Conservation (phyloP, 139 green algal genomes). For the Penium margaritaceum region DNA sequence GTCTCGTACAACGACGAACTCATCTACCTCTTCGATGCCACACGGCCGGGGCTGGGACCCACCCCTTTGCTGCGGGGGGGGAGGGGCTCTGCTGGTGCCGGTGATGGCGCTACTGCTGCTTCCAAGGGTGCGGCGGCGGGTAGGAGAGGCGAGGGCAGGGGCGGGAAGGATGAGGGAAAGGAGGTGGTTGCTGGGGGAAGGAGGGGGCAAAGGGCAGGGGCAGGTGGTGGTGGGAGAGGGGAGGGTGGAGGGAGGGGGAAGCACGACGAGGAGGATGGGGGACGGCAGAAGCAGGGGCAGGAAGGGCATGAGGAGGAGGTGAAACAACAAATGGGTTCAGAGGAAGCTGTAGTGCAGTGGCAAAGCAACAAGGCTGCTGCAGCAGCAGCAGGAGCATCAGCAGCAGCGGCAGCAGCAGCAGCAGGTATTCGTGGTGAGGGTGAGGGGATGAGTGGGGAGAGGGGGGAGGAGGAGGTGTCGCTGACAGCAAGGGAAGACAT, state of each 20-base stretch:
- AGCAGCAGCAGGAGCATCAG: no score
- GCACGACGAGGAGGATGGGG: background rate
- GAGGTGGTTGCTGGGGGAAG: background rate
- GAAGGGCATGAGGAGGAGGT: background rate
- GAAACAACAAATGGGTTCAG: no score
- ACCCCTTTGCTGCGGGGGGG: no score
- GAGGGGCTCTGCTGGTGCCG: background rate
- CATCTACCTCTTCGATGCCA: constrained; percentile 41
- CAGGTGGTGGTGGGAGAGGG: background rate
- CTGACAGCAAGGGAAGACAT: no score
- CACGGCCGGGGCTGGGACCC: no score
- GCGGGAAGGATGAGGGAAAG: background rate
- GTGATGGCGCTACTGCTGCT: background rate
- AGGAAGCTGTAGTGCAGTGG: no score
- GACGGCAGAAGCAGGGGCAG: background rate
- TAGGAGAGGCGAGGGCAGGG: background rate
- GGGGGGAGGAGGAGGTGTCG: no score
- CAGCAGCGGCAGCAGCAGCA: no score
- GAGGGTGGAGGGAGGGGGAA: background rate
- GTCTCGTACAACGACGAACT: constrained; percentile 63
- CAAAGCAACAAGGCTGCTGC: no score
- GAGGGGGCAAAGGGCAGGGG: background rate
- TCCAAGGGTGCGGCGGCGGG: background rate
- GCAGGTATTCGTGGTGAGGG: no score
- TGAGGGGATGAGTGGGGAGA: no score